Percentiles rank a stretch among this genome's conserved stretches.
Conservation (phyloP, 352 stramenopile species). For the Globisporangium echinulatum region DNA sequence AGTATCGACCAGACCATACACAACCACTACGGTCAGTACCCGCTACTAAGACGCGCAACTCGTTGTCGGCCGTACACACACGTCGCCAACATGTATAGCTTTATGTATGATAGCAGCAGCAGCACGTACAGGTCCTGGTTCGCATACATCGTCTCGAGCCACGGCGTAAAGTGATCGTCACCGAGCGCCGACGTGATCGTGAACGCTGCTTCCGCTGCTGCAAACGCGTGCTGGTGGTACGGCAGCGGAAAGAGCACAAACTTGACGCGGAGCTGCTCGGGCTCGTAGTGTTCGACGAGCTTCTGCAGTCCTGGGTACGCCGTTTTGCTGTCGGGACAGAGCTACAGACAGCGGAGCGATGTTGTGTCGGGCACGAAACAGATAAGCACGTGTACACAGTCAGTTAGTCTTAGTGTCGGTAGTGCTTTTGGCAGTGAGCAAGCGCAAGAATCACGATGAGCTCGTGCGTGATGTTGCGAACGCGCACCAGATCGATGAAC, state of each 20-base stretch:
- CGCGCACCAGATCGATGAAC: conserved; percentile 67
- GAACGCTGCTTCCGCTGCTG: conserved; percentile 51
- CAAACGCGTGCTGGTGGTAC: conserved; percentile 75
- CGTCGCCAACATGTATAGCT: too few relatives aligned
- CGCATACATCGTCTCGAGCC: conserved; percentile 74
- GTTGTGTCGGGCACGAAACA: not conserved
- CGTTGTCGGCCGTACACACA: too few relatives aligned
- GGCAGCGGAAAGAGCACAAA: conserved; percentile 77
- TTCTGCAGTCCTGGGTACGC: conserved; percentile 65
- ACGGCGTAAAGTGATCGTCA: conserved; percentile 48
- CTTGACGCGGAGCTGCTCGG: conserved; percentile 50
- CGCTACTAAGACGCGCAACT: too few relatives aligned
- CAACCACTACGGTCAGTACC: too few relatives aligned
- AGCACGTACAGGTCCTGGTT: conserved; percentile 63
- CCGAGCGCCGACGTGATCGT: conserved; percentile 57
- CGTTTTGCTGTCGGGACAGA: conserved; percentile 68
- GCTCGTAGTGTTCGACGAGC: conserved; percentile 43
- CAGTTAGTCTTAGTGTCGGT: not conserved
- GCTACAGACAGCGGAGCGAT: conserved; percentile 16
- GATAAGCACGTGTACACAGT: not conserved
- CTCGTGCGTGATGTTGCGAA: not conserved
- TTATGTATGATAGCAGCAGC: not conserved
- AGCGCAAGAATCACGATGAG: not conserved
- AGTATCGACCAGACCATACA: not conserved
- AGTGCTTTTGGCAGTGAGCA: not conserved